Evolutionary conservation across 2,329 filamentous ascomycete species (phyloP).

Genomic region (Magnaporthales sp.): DNA sequence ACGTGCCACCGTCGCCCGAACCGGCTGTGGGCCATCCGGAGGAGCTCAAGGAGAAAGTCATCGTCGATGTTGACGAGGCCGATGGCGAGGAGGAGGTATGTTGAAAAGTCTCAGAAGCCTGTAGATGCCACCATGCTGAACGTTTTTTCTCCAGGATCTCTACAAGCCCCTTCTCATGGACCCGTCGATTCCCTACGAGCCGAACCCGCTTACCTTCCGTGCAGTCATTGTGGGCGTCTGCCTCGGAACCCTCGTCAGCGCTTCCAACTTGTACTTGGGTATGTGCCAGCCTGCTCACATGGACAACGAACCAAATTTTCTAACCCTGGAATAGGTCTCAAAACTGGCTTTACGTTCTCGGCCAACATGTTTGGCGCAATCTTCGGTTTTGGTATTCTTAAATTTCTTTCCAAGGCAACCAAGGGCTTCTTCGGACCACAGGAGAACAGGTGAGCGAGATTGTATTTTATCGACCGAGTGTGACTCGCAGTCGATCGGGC

Average conservation of each 20-base stretch:
- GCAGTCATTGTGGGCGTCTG: conserved; percentile 45
- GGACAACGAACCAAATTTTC: too few relatives aligned
- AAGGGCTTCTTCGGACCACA: conserved; percentile 45
- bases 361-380: conserved; percentile 44
- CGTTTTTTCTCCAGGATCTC: conserved; percentile 22
- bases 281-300: conserved; percentile 18
- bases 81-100: background rate
- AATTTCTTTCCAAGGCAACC: conserved; percentile 44
- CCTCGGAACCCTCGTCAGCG: conserved; percentile 51
- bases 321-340: conserved; percentile 46
- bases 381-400: conserved; percentile 48
- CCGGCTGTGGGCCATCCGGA: conserved; percentile 16
- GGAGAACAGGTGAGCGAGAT: conserved; percentile 37
- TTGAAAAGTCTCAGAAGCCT: background rate
- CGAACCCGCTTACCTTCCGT: conserved; percentile 42
- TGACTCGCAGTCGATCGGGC: background rate
- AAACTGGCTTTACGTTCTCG: conserved; percentile 41
- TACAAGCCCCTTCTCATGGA: conserved; percentile 30
- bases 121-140: background rate
- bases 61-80: background rate
- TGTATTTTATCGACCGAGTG: background rate
- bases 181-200: conserved; percentile 28
- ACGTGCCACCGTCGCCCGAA: background rate
- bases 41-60: conserved; percentile 17
- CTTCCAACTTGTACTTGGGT: conserved; percentile 52